Evolutionary conservation across 495 filamentous ascomycete species (phyloP).

Genomic region (Tuber aestivum): DNA sequence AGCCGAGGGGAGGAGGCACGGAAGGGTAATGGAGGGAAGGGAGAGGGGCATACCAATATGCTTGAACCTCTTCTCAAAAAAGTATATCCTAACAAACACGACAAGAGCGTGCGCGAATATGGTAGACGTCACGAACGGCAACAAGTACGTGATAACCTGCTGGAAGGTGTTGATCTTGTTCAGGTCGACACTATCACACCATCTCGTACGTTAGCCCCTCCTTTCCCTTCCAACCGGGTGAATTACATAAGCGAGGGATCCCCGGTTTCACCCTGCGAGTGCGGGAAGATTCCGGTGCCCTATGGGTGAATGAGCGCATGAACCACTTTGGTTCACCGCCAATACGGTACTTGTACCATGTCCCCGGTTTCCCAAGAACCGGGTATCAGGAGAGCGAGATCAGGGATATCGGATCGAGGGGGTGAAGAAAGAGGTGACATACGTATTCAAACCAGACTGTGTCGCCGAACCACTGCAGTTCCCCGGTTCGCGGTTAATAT

Average conservation of each 20-base stretch:
- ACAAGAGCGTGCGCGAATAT: conserved; percentile 83
- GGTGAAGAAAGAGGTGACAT: conserved; percentile 7
- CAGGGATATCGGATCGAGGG: background rate
- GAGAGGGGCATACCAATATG: conserved; percentile 53
- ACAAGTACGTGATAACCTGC: conserved; percentile 64
- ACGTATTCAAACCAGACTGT: conserved; percentile 82
- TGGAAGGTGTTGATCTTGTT: conserved; percentile 72
- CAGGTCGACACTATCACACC: conserved; percentile 54
- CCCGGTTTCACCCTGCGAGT: too few relatives aligned
- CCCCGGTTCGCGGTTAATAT: background rate
- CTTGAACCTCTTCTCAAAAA: conserved; percentile 94
- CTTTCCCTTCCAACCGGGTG: background rate
- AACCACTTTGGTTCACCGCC: background rate
- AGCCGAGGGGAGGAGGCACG: background rate
- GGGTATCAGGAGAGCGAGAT: background rate
- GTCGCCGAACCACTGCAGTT: conserved; percentile 60
- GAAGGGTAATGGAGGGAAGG: background rate
- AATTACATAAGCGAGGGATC: background rate
- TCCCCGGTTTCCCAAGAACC: background rate
- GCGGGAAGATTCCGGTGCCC: too few relatives aligned
- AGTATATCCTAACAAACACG: conserved; percentile 85
- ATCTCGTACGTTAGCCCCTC: conserved; percentile 7
- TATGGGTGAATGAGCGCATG: background rate
- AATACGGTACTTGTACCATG: too few relatives aligned
- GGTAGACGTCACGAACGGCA: conserved; percentile 73